Evolutionary conservation across 495 filamentous ascomycete species (phyloP).

Genomic region (Staphylotrichum tortipilum): DNA sequence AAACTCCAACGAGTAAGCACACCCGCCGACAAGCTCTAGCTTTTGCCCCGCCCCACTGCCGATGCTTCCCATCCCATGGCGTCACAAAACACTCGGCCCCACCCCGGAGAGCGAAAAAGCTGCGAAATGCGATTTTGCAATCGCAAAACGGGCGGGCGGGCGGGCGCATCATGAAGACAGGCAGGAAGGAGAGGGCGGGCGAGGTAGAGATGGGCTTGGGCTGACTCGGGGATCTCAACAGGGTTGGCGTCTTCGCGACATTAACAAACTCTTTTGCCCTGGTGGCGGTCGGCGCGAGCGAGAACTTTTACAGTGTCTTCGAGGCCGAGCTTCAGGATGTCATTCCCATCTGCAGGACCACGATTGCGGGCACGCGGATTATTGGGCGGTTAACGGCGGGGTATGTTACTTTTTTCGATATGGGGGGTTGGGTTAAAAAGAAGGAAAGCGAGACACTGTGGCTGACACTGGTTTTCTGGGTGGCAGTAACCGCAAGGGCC

Average conservation of each 20-base stretch:
- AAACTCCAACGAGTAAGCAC: conserved; percentile 86
- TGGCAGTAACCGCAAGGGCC: conserved; percentile 87
- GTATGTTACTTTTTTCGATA: too few relatives aligned
- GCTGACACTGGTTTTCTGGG: not conserved
- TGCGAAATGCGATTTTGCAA: not conserved
- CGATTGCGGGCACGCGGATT: conserved; percentile 94
- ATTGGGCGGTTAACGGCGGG: conserved; percentile 91
- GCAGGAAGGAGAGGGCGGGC: too few relatives aligned
- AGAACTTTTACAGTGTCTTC: conserved; percentile 98
- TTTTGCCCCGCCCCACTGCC: conserved; percentile 22
- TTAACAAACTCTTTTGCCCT: conserved; percentile 94
- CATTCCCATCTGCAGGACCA: conserved; percentile 93
- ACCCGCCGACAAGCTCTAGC: too few relatives aligned
- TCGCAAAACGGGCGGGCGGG: too few relatives aligned
- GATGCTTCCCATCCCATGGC: too few relatives aligned
- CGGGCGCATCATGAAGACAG: too few relatives aligned
- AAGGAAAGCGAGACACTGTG: not conserved
- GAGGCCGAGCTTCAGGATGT: conserved; percentile 96
- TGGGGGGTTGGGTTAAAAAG: too few relatives aligned
- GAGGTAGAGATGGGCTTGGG: not conserved
- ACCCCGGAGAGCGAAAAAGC: too few relatives aligned
- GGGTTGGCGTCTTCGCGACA: conserved; percentile 92
- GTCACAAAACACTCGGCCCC: too few relatives aligned
- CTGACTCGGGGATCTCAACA: too few relatives aligned
- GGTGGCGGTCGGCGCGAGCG: conserved; percentile 85